Base-by-base conservation (phyloP, 805 yeast genomes). In the Debaryomyces prosopidis region DNA sequence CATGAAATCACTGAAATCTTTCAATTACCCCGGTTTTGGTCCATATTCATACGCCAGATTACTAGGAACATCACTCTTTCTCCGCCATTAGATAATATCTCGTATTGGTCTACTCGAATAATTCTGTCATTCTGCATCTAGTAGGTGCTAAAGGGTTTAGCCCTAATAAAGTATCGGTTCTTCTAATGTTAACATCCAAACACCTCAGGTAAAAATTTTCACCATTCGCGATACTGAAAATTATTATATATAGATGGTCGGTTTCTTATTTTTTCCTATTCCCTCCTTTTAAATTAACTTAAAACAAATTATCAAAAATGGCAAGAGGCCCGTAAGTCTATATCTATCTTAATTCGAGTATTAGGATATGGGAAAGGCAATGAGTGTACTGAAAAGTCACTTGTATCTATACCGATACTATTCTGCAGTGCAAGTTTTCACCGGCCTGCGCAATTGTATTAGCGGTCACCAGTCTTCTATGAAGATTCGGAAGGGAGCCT, bases 271-370 rank as follows among this genome's bases (percentile, higher is more conserved):
- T 40, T 50, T 49, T 47, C 36, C 42, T 32, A 27, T 41, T 18
- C 36, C 42, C 43, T 44, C 46, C 39, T 36, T 42, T 42, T 49
- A 37, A 38, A 46, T 39, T 48, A 48, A 47, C 50, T 20, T 17
- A 45, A 54, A 44, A 50, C 49, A 50, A 23, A 49, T 45, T 62
- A 65, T 63, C 68, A 68, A 65, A 38, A 68, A 72, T 72, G 77
- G 77, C 77, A 72, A 72, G 77, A 72, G 77, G 77, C 76, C 77
- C 76, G 77, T 72, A 72, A 68, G 77, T 72, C 68, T 57, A 50
- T 43, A 50, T 38, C 44, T 11, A 30, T 30, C 33, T 30, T 30
- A 30, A 30, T 14, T 30, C 33, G 16, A n/a, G 34, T 33, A 33
- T 41, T 30, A 17, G 14, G 35, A 14, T 23, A 12, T n/a, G 33